Evolutionary conservation across 352 stramenopile genomes (phyloP).

Genomic region (Pythium aquatile): DNA sequence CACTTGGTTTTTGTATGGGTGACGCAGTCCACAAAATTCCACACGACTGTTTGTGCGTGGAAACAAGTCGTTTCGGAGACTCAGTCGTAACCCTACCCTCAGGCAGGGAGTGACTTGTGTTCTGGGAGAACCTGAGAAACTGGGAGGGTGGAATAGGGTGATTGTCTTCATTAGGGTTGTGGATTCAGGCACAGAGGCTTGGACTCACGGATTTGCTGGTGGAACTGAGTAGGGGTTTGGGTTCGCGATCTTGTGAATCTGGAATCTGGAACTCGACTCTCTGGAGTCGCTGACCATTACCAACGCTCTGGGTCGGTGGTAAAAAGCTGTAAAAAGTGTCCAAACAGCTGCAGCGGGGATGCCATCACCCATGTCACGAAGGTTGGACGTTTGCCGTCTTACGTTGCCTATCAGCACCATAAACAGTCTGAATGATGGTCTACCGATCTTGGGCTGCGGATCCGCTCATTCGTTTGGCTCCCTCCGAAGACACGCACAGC

Average conservation of each 20-base stretch:
- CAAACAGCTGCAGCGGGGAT: conserved; percentile 3
- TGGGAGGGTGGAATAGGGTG: conserved; percentile 2
- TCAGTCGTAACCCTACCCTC: background rate
- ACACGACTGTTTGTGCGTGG: background rate
- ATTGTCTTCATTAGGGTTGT: background rate
- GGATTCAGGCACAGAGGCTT: background rate
- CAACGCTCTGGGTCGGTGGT: conserved; percentile 8
- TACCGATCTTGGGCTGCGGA: conserved; percentile 10
- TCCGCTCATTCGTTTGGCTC: conserved; percentile 12
- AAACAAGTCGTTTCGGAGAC: conserved; percentile 4
- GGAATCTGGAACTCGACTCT: background rate
- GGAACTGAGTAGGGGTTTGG: conserved; percentile 4
- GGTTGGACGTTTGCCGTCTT: conserved; percentile 5
- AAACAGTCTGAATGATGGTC: conserved; percentile 3
- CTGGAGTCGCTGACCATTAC: background rate
- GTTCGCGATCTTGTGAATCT: background rate
- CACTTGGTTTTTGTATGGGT: conserved; percentile 4
- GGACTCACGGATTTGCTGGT: background rate
- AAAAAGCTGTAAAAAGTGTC: conserved; percentile 16
- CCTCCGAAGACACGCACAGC: background rate
- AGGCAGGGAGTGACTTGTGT: background rate
- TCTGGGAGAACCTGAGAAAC: background rate
- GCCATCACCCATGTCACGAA: conserved; percentile 13
- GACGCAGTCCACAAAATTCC: background rate
- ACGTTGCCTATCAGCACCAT: conserved; percentile 13